These are phyloP conservation scores for Elsinoe fawcettii DNA, from an alignment of 2,329 filamentous ascomycete species.

Conservation along the genomic window DNA sequence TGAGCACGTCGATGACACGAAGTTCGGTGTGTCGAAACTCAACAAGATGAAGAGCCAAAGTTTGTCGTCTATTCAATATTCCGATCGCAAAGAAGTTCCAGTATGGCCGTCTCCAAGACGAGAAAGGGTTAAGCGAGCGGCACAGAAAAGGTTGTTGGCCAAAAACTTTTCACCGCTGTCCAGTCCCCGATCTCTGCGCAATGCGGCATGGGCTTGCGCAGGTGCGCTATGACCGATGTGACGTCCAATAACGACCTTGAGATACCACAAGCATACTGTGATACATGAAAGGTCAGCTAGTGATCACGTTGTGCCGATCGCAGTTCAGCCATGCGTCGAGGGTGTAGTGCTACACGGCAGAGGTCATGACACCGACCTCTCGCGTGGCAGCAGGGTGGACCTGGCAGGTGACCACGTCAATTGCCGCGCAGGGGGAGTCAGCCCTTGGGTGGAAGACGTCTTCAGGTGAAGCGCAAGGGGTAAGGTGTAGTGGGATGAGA, in stretches of 20 bases:
- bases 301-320: conserved; percentile 1
- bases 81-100: background rate
- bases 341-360: background rate
- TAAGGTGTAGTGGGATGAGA: background rate
- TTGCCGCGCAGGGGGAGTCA: background rate
- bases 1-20: background rate
- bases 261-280: background rate
- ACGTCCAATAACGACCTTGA: background rate
- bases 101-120: background rate
- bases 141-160: background rate
- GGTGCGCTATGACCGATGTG: background rate
- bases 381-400: background rate
- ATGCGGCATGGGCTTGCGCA: background rate
- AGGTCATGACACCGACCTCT: background rate
- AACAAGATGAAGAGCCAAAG: background rate
- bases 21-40: background rate
- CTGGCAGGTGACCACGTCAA: background rate
- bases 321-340: background rate
- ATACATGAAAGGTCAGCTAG: background rate
- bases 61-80: background rate
- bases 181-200: background rate
- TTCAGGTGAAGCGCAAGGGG: background rate
- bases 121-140: conserved; percentile 7
- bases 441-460: conserved; percentile 2
- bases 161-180: conserved; percentile 3